Percentiles rank a stretch among this genome's conserved stretches.
Evolutionary conservation across 2,329 filamentous ascomycete species (phyloP).

Genomic region (Cordyceps cateniannulata): DNA sequence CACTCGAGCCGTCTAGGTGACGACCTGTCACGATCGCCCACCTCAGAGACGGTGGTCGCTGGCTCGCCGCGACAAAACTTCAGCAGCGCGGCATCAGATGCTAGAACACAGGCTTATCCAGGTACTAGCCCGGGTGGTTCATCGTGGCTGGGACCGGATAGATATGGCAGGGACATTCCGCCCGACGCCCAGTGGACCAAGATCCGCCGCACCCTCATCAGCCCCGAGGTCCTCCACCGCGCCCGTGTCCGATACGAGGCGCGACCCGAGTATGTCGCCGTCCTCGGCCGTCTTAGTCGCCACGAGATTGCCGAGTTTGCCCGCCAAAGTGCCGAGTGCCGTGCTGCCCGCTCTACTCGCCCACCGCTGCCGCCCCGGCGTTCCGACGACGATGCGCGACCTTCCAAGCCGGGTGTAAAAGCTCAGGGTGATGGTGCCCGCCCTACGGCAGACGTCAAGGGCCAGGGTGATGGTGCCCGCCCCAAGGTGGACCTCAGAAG

Average conservation of each 20-base stretch:
- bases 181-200: constrained; percentile 54
- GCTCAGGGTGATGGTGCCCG: neutral
- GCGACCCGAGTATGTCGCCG: constrained; percentile 52
- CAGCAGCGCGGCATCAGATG: constrained; percentile 32
- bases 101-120: neutral
- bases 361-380: constrained; percentile 7
- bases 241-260: constrained; percentile 55
- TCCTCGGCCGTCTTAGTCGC: constrained; percentile 48
- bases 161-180: constrained; percentile 48
- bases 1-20: constrained; percentile 24
- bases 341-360: constrained; percentile 30
- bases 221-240: constrained; percentile 49
- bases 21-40: constrained; percentile 29
- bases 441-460: neutral
- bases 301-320: constrained; percentile 48
- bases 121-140: constrained; percentile 9
- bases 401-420: neutral
- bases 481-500: neutral
- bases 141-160: constrained; percentile 47
- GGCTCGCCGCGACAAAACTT: constrained; percentile 36
- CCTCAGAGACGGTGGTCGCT: constrained; percentile 22
- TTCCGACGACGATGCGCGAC: neutral
- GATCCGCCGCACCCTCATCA: constrained; percentile 48
- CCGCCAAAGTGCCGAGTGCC: constrained; percentile 39
- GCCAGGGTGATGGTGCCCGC: neutral